phyloP scores from a whole-genome alignment of 106 monocot species.

The Allium fistulosum region DNA sequence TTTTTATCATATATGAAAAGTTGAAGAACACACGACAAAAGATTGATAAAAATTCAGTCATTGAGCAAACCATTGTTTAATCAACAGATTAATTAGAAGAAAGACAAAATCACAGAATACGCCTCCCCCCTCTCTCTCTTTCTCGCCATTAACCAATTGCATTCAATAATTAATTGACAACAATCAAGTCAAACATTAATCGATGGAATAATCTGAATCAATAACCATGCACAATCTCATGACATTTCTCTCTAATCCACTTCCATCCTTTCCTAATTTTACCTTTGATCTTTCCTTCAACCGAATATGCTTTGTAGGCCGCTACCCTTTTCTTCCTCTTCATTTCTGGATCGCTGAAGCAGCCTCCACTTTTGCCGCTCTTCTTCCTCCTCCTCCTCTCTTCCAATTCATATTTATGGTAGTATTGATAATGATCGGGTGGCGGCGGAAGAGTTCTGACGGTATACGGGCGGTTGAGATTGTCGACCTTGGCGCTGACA shows the following conservation, averaged over 20 bases:
- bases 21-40: too few species aligned
- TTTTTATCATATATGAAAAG: too few species aligned
- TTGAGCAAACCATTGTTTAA: too few species aligned
- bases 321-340: slow-evolving; percentile 50
- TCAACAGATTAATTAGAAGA: too few species aligned
- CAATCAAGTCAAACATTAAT: too few species aligned
- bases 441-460: background rate
- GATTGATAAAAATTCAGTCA: too few species aligned
- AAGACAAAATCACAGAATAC: too few species aligned
- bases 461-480: background rate
- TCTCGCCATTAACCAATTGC: background rate
- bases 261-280: slow-evolving; percentile 33
- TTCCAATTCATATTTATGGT: background rate
- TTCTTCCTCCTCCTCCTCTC: background rate
- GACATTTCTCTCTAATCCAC: slow-evolving; percentile 53
- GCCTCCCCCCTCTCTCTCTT: background rate
- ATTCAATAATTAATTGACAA: too few species aligned
- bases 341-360: slow-evolving; percentile 57
- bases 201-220: background rate
- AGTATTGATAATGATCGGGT: background rate
- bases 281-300: slow-evolving; percentile 59
- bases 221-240: slow-evolving; percentile 17
- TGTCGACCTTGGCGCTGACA: background rate
- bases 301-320: slow-evolving; percentile 47
- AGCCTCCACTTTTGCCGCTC: background rate